Percentiles rank a stretch among this genome's conserved stretches.
Conservation (phyloP, 164 flowering plant genomes). For the Tetracentron sinense region DNA sequence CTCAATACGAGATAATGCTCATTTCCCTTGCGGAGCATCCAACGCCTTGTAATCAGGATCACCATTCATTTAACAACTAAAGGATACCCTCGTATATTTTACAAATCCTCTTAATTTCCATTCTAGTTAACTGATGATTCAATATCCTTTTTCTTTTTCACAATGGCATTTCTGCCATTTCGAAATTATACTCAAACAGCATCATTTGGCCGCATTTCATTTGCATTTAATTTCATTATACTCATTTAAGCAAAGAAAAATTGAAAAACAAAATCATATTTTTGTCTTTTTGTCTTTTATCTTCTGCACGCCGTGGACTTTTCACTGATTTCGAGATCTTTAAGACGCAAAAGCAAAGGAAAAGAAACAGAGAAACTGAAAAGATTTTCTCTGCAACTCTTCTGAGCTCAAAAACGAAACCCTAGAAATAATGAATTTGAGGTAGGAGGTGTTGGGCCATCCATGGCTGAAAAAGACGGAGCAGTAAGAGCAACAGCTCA, state of each 20-base stretch:
- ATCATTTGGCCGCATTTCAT: background rate
- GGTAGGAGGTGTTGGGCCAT: background rate
- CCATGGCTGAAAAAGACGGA: conserved; percentile 25
- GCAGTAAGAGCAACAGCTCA: conserved; percentile 16
- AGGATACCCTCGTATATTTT: too few relatives aligned
- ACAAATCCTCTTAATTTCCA: too few relatives aligned
- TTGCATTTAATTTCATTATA: background rate
- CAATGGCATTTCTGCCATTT: too few relatives aligned
- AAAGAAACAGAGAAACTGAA: conserved; percentile 1
- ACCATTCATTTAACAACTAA: too few relatives aligned
- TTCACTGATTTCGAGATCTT: conserved; percentile 26
- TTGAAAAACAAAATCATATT: background rate
- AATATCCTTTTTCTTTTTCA: too few relatives aligned
- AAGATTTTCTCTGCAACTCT: conserved; percentile 1
- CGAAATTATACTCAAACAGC: background rate
- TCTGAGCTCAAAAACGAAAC: background rate
- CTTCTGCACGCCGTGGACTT: conserved; percentile 19
- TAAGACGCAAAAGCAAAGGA: background rate
- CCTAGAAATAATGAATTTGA: conserved; percentile 12
- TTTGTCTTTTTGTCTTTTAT: too few relatives aligned
- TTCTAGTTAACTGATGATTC: too few relatives aligned
- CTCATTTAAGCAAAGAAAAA: background rate
- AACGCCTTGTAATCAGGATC: too few relatives aligned
- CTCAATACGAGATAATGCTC: too few relatives aligned
- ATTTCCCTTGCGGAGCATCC: too few relatives aligned